Evolutionary conservation across 2,329 filamentous ascomycete genomes (phyloP).

Genomic region (Trichoderma sp.): DNA sequence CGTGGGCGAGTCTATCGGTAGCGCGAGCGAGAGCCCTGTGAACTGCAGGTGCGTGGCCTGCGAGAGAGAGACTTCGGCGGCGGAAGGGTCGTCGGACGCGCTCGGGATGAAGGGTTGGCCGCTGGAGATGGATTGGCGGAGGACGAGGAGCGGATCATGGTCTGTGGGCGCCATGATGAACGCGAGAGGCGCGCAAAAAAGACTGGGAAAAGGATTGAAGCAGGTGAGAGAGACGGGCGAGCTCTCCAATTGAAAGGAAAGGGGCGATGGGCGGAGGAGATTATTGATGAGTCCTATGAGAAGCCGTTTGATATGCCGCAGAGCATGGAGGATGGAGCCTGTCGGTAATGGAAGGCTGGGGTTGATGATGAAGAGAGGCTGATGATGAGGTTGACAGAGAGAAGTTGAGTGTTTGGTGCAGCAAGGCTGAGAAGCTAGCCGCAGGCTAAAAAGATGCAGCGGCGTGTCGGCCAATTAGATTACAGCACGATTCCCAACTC

Average conservation of each 20-base stretch:
- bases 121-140: constrained; percentile 80
- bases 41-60: constrained; percentile 81
- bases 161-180: constrained; percentile 45
- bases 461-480: constrained; percentile 21
- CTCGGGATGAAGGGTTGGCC: constrained; percentile 73
- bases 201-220: background rate
- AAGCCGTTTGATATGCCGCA: background rate
- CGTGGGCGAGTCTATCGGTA: constrained; percentile 74
- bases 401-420: constrained; percentile 13
- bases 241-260: background rate
- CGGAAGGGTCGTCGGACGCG: constrained; percentile 67
- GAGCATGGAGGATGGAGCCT: background rate
- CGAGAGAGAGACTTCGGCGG: constrained; percentile 67
- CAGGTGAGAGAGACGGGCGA: background rate
- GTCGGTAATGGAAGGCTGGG: background rate
- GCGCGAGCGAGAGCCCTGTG: constrained; percentile 61
- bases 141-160: constrained; percentile 78
- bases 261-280: background rate
- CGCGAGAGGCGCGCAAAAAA: constrained; percentile 1
- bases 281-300: background rate
- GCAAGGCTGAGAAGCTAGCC: constrained; percentile 29
- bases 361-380: background rate
- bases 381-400: constrained; percentile 16
- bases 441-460: constrained; percentile 7
- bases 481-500: background rate